Base-by-base conservation (phyloP, 306 rosid species). In the Malus sieversii region DNA sequence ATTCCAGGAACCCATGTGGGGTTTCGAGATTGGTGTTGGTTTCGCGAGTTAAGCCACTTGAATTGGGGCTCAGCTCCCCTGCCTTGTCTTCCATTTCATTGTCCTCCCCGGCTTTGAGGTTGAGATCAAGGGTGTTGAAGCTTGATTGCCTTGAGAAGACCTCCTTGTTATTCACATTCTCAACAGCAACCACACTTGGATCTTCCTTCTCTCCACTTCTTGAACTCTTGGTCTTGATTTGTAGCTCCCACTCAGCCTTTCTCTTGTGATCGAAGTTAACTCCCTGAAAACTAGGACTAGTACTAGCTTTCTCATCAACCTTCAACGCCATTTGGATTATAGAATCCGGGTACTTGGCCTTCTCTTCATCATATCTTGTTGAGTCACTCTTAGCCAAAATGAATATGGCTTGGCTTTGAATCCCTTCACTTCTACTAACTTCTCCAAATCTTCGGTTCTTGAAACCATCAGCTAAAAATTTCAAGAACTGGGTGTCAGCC, bases 61-160 rank as follows among this genome's bases (percentile, higher is more conserved):
- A 77, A 44, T 63, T 79, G 3, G 90, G 91, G 64, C 90, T 91
- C 14, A 66, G 46, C 22, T 80, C 87, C 73, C 81, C 87, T 9
- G 77, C 66, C 79, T 83, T 80, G 2, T 85, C 90, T 72, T 65
- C 80, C 0, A 45, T 71, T 33, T 83, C 88, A 8, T 75, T 80
- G 14, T 82, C 74, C 25, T 86, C 87, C 62, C 77, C 84, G 13
- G 97, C 97, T 81, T 77, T 83, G 67, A 86, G 80, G 73, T 95
- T 95, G 51, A 95, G 90, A 81, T 95, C 97, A 80, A 95, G 97
- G 45, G 80, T 86, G 78, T 79, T 92, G 70, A 88, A 88, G 87
- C 90, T 88, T 44, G 92, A 91, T 58, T 93, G 88, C 83, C 92
- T 86, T 68, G 93, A 87, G 74, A 88, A 46, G 25, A 75, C 84